Conservation (phyloP, 257 asterid species). For the Solanum piurae region DNA sequence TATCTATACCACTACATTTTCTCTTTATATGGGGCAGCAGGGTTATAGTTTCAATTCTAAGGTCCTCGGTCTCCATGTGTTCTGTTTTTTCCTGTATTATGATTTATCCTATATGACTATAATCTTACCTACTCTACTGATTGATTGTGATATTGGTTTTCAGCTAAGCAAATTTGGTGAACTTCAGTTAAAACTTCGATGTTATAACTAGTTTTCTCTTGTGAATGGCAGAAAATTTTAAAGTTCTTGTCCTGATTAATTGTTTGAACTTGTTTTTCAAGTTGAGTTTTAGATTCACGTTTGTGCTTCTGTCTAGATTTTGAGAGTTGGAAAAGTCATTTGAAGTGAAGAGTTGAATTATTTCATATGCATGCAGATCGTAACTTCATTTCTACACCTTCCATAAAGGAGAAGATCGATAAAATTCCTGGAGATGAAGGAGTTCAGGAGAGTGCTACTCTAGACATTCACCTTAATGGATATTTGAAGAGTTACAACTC, state of each 20-base stretch:
- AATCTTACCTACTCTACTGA: background rate
- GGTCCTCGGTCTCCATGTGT: background rate
- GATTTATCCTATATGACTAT: background rate
- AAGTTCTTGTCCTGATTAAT: background rate
- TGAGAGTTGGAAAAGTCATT: background rate
- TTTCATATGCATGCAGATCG: conserved; percentile 22
- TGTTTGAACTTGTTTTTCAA: background rate
- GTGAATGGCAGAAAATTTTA: background rate
- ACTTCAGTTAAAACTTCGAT: background rate
- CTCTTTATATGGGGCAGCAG: background rate
- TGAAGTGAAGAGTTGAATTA: background rate
- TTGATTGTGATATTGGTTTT: background rate
- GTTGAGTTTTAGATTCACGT: background rate
- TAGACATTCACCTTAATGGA: conserved; percentile 12
- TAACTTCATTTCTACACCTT: conserved; percentile 9
- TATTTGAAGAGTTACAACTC: conserved; percentile 5
- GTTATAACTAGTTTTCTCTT: background rate
- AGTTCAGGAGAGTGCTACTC: conserved; percentile 13
- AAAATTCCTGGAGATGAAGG: conserved; percentile 5
- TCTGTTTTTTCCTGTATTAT: background rate
- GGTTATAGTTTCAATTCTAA: background rate
- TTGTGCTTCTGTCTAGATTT: background rate
- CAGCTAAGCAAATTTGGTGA: background rate
- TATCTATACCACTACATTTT: no score
- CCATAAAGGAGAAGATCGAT: conserved; percentile 15